Base-by-base conservation (phyloP, 768 basidiomycete species). In the Tricholomella constricta region DNA sequence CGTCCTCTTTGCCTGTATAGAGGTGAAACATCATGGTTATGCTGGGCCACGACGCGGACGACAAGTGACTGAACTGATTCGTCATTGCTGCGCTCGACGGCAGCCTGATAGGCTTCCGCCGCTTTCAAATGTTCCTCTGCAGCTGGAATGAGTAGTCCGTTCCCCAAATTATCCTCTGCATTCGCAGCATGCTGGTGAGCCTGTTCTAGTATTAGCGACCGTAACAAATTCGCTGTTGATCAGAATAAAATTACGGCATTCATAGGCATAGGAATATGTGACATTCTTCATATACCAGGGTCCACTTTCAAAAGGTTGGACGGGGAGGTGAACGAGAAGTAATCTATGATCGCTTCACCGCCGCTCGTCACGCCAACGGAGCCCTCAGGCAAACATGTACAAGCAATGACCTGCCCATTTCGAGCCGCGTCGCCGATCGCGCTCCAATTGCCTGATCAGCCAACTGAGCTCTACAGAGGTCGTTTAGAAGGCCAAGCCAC, bases 161-260 rank as follows among this genome's bases (percentile, higher is more conserved):
- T 79, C 11, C 75, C 76, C 40, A 79, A 64, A 62, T 80, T 82
- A 53, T 91, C 89, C 45, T 92, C 89, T 31, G 89, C 90, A 62
- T 87, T 88, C 14, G 85, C 84, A 48, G 87, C 87, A 69, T 91
- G 89, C 61, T 87, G 84, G 67, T 93, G 88, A 19, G 91, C 90
- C 89, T 92, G 66, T 51, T 38, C 45, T 48, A 35, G 56, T 42
- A 45, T 56, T 12, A 56, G 54, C 40, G 23, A 45, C 23, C 3
- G 3, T 23, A n/a, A 25, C 23, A 22, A 17, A 38, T 29, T 25
- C 11, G 36, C 40, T 17, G n/a, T 46, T 55, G 35, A 45, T 50
- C 48, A 38, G 37, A 32, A 35, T 27, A 10, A 22, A 65, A 71
- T 73, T 63, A 83, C 82, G 32, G 75, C 67, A 62, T 81, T 79